These are phyloP conservation scores for Hypocrella siamensis DNA, from an alignment of 2,329 filamentous ascomycete species.

Conservation along the genomic window DNA sequence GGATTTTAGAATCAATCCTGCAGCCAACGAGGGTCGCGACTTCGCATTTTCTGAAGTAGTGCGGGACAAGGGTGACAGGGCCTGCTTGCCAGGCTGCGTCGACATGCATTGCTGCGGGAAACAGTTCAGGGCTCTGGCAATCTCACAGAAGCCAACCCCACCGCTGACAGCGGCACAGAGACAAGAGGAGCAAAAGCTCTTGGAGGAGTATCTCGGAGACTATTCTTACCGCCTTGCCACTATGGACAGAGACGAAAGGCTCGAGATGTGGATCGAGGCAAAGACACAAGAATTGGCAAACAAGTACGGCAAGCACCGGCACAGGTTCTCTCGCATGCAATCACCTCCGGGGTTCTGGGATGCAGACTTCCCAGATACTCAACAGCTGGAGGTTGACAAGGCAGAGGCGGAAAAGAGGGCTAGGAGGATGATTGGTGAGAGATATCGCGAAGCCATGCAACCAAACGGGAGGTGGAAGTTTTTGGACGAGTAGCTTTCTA, in stretches of 20 bases:
- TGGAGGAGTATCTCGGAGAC: conserved; percentile 43
- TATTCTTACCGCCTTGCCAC: conserved; percentile 39
- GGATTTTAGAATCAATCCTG: conserved; percentile 74
- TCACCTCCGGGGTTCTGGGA: conserved; percentile 87
- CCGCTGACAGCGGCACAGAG: conserved; percentile 19
- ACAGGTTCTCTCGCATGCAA: conserved; percentile 52
- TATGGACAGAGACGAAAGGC: conserved; percentile 45
- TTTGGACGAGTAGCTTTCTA: conserved; percentile 72
- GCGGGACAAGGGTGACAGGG: conserved; percentile 51
- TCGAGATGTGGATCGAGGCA: conserved; percentile 58
- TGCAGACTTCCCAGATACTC: conserved; percentile 75
- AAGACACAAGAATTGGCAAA: conserved; percentile 59
- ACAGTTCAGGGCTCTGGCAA: conserved; percentile 51
- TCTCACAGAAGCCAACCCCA: conserved; percentile 26
- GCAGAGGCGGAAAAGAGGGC: conserved; percentile 49
- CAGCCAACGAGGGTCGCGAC: conserved; percentile 51
- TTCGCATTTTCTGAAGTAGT: conserved; percentile 65
- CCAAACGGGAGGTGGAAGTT: conserved; percentile 66
- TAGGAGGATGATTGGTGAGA: conserved; percentile 49
- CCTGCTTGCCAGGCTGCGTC: conserved; percentile 58
- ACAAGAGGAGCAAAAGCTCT: conserved; percentile 29
- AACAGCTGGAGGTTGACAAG: conserved; percentile 55
- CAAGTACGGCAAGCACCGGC: conserved; percentile 60
- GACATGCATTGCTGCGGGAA: conserved; percentile 63
- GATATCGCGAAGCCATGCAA: conserved; percentile 70